phyloP scores from a whole-genome alignment of 257 asterid species.

The Capsicum rhomboideum region DNA sequence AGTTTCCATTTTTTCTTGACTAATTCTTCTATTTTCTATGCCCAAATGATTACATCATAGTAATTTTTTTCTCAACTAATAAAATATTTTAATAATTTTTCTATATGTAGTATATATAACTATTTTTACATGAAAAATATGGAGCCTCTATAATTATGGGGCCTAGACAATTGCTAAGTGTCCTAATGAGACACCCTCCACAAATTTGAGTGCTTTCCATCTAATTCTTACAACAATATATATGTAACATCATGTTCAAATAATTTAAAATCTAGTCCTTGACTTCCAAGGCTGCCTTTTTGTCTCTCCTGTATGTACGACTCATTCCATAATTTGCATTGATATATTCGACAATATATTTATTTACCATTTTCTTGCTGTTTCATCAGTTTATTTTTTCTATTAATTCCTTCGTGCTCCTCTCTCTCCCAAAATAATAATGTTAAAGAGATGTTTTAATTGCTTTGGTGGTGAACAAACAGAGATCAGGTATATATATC shows the following conservation, averaged over 20 bases:
- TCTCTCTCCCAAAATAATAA: neutral
- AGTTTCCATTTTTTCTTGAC: too few species aligned
- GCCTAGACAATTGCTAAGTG: too few species aligned
- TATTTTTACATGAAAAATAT: too few species aligned
- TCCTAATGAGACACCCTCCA: too few species aligned
- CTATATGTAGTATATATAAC: too few species aligned
- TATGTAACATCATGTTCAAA: neutral
- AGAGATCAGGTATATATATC: slow-evolving; percentile 13
- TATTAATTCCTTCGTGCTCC: neutral
- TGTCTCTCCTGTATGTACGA: neutral
- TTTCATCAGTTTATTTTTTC: neutral
- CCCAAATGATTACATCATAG: too few species aligned
- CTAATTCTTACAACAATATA: too few species aligned
- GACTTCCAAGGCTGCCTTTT: neutral
- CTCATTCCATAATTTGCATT: neutral
- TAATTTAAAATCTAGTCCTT: neutral
- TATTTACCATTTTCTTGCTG: neutral
- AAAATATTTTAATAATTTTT: too few species aligned
- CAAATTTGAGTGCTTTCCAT: too few species aligned
- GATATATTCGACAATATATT: neutral
- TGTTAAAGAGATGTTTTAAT: slow-evolving; percentile 18
- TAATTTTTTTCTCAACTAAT: too few species aligned
- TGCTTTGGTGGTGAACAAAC: slow-evolving; percentile 12
- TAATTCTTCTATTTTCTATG: too few species aligned
- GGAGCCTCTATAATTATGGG: too few species aligned